Percentiles rank a stretch among this genome's conserved stretches.
These are phyloP conservation scores for Coemansia sp. DNA, from an alignment of 371 early-diverging fungal species.

Conservation along the genomic window DNA sequence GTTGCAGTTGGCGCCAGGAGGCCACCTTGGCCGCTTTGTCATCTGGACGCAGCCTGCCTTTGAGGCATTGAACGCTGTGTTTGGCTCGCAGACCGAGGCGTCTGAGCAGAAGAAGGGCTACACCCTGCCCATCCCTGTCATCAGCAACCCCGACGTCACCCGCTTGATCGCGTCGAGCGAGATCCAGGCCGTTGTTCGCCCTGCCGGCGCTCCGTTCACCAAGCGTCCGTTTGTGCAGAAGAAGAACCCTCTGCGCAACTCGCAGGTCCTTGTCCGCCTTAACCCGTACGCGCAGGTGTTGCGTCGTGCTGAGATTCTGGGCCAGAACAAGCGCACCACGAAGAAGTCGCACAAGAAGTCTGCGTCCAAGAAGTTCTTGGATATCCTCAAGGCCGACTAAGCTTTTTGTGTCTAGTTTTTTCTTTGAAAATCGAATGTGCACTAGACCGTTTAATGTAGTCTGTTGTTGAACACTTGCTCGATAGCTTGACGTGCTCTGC, in stretches of 20 bases:
- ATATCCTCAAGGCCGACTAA: conserved; percentile 65
- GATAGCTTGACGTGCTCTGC: too few species aligned
- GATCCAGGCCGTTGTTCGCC: conserved; percentile 92
- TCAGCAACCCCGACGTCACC: conserved; percentile 93
- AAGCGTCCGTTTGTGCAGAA: conserved; percentile 91
- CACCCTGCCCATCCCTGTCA: conserved; percentile 83
- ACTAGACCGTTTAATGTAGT: too few species aligned
- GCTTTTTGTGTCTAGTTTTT: not conserved
- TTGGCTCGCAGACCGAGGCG: conserved; percentile 82
- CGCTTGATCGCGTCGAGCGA: conserved; percentile 98
- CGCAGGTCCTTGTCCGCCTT: conserved; percentile 86
- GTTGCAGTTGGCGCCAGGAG: conserved; percentile 99
- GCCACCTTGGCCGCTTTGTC: conserved; percentile 99
- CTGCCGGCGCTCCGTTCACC: conserved; percentile 75
- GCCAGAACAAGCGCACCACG: conserved; percentile 59
- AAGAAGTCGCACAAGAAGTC: conserved; percentile 70
- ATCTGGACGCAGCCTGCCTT: conserved; percentile 99
- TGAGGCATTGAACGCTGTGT: conserved; percentile 91
- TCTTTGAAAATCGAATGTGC: not conserved
- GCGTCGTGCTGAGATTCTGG: conserved; percentile 79
- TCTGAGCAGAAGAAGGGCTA: conserved; percentile 93
- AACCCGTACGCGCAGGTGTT: conserved; percentile 95
- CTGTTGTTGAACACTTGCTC: too few species aligned
- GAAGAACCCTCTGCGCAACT: conserved; percentile 97
- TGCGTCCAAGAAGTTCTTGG: conserved; percentile 65